phyloP scores from a whole-genome alignment of 192 early-diverging fungal genomes.

The Coemansia umbellata region DNA sequence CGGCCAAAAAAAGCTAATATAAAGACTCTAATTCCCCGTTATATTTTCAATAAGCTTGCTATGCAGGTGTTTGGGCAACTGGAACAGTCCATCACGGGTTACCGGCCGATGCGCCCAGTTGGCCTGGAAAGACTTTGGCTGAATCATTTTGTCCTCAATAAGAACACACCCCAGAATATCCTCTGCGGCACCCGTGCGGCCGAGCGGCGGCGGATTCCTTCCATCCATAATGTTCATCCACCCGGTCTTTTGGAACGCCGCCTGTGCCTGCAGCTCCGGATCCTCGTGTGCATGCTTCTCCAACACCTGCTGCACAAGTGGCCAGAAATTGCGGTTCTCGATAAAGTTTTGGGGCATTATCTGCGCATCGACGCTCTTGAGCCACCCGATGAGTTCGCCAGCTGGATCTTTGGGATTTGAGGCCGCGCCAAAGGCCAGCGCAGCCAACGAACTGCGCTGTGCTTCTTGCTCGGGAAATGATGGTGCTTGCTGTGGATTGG shows the following conservation, averaged over 20 bases:
- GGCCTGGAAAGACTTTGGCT: slow-evolving; percentile 33
- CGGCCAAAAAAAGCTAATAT: too few species aligned
- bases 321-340: slow-evolving; percentile 41
- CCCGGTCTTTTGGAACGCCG: slow-evolving; percentile 42
- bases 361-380: slow-evolving; percentile 8
- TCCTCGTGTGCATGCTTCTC: slow-evolving; percentile 43
- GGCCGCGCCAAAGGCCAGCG: slow-evolving; percentile 8
- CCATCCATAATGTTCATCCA: slow-evolving; percentile 49
- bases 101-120: slow-evolving; percentile 40
- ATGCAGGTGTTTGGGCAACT: slow-evolving; percentile 43
- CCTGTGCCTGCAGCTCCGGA: slow-evolving; percentile 47
- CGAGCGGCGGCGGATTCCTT: slow-evolving; percentile 45
- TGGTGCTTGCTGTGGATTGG: background rate
- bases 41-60: slow-evolving; percentile 15
- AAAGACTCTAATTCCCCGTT: background rate
- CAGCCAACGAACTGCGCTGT: background rate
- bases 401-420: too few species aligned
- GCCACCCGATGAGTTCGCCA: slow-evolving; percentile 32
- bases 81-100: slow-evolving; percentile 38
- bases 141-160: slow-evolving; percentile 29
- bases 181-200: slow-evolving; percentile 38
- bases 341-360: slow-evolving; percentile 33
- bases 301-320: slow-evolving; percentile 20
- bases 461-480: background rate
- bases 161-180: slow-evolving; percentile 44